Conservation (phyloP, 2,329 filamentous ascomycete species). For the Aspergillus sp. region DNA sequence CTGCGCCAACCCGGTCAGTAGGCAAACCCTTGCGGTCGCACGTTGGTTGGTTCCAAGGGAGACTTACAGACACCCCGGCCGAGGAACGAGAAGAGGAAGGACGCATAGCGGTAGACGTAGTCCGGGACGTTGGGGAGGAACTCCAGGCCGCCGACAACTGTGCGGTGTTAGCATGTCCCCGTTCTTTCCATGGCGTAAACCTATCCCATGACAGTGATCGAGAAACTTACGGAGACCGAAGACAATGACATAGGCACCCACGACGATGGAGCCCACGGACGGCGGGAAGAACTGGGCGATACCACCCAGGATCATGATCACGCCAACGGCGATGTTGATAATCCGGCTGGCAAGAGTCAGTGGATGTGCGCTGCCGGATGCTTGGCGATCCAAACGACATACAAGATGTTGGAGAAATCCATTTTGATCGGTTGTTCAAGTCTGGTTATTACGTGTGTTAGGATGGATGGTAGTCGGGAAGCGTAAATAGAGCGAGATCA, state of each 20-base stretch:
- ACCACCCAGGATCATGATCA: constrained; percentile 84
- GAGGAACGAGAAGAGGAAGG: constrained; percentile 96
- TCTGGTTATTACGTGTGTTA: background rate
- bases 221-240: constrained; percentile 74
- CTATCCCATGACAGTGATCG: background rate
- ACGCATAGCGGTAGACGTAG: constrained; percentile 88
- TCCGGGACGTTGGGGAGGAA: constrained; percentile 82
- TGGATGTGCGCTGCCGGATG: constrained; percentile 7
- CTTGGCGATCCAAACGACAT: constrained; percentile 41
- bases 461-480: background rate
- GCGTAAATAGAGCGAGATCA: background rate
- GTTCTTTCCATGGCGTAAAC: background rate
- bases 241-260: constrained; percentile 83
- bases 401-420: constrained; percentile 94
- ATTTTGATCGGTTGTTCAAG: constrained; percentile 51
- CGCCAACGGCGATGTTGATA: constrained; percentile 85
- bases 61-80: constrained; percentile 89
- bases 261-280: constrained; percentile 63
- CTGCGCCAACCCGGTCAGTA: constrained; percentile 46
- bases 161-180: constrained; percentile 19
- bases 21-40: background rate
- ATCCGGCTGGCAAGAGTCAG: constrained; percentile 66
- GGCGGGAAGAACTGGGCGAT: constrained; percentile 49
- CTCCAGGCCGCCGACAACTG: constrained; percentile 73
- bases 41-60: background rate